Evolutionary conservation across 441 rosid species (phyloP).

Genomic region (Jatropha multifida): DNA sequence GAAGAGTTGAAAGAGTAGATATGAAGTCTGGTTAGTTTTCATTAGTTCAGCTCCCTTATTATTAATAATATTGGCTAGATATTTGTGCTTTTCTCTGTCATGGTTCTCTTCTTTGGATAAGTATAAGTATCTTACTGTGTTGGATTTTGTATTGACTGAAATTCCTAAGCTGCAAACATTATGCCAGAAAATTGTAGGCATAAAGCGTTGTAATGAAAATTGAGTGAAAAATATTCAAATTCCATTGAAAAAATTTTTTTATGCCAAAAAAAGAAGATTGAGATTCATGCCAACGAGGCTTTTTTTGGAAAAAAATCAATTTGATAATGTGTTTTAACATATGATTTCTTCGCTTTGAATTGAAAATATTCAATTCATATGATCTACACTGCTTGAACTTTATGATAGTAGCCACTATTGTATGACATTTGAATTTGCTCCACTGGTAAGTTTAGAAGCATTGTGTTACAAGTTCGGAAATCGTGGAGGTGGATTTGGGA

Average conservation of each 20-base stretch:
- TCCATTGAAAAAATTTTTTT: background rate
- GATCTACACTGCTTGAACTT: background rate
- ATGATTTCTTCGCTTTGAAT: background rate
- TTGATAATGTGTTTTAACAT: background rate
- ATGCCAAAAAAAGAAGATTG: background rate
- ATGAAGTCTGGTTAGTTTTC: slow-evolving; percentile 70
- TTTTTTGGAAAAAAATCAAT: background rate
- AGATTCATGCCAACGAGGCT: background rate
- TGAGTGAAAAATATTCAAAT: background rate
- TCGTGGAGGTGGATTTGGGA: background rate
- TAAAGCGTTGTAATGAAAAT: background rate
- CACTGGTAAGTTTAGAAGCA: background rate
- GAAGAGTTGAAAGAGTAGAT: slow-evolving; percentile 89
- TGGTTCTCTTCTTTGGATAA: background rate
- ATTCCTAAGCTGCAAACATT: background rate
- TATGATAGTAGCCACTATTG: background rate
- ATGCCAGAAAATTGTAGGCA: background rate
- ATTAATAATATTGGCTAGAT: background rate
- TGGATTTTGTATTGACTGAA: background rate
- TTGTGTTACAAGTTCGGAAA: background rate
- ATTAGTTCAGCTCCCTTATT: background rate
- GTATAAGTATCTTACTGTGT: background rate
- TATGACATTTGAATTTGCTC: background rate
- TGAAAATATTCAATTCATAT: background rate
- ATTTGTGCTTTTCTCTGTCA: background rate